Evolutionary conservation across 495 filamentous ascomycete species (phyloP).

Genomic region (Tuber magnatum): DNA sequence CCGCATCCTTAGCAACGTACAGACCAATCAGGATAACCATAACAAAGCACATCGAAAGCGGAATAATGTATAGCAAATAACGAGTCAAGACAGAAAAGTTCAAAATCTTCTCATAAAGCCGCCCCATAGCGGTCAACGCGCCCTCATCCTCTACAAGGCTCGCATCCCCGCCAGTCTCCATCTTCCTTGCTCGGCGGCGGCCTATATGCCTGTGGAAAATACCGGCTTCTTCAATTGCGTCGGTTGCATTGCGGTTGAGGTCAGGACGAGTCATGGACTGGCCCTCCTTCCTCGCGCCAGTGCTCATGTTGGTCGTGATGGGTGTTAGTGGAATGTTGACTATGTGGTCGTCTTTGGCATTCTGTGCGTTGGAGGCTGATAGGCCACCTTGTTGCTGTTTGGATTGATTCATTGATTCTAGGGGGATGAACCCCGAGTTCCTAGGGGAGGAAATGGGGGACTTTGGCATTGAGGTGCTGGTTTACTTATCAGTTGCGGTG

Average conservation of each 20-base stretch:
- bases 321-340: conserved; percentile 49
- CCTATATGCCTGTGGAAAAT: conserved; percentile 52
- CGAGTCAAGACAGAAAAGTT: conserved; percentile 79
- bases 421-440: conserved; percentile 28
- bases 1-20: conserved; percentile 47
- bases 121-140: conserved; percentile 73
- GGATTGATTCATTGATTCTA: conserved; percentile 10
- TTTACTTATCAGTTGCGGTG: background rate
- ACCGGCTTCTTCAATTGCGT: conserved; percentile 43
- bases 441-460: conserved; percentile 24
- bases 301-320: conserved; percentile 48
- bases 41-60: conserved; percentile 66
- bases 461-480: conserved; percentile 15
- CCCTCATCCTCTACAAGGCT: conserved; percentile 53
- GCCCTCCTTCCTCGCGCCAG: conserved; percentile 49
- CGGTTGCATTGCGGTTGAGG: conserved; percentile 33
- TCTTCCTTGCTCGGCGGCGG: conserved; percentile 49
- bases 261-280: conserved; percentile 37
- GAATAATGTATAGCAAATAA: conserved; percentile 82
- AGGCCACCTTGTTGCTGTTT: conserved; percentile 17
- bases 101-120: conserved; percentile 73
- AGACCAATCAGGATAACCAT: conserved; percentile 66
- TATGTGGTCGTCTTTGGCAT: conserved; percentile 26
- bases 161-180: conserved; percentile 41
- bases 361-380: conserved; percentile 5